Percentiles rank a stretch among this genome's conserved stretches.
These are phyloP conservation scores for Penicillium nordicum DNA, from an alignment of 2,329 filamentous ascomycete genomes.

Conservation along the genomic window DNA sequence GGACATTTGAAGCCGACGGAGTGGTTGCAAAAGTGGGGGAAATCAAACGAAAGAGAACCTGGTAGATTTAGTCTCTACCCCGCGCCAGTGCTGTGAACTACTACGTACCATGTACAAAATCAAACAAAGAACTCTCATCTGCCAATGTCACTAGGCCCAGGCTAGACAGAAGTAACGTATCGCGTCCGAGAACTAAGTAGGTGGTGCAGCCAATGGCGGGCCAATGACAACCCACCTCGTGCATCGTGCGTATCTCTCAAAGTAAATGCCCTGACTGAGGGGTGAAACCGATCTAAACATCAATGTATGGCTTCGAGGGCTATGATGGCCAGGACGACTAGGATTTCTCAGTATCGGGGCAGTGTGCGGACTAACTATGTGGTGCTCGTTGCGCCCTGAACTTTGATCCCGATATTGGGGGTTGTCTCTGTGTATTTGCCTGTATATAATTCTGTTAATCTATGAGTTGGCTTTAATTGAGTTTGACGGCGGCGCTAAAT, in stretches of 20 bases:
- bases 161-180: background rate
- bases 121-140: background rate
- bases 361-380: background rate
- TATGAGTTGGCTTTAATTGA: background rate
- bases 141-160: background rate
- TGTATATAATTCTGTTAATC: background rate
- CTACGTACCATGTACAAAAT: too few relatives aligned
- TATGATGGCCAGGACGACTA: background rate
- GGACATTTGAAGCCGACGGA: too few relatives aligned
- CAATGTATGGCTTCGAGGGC: background rate
- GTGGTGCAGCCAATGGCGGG: background rate
- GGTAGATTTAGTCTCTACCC: too few relatives aligned
- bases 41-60: too few relatives aligned
- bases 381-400: background rate
- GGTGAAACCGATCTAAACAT: background rate
- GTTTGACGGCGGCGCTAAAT: background rate
- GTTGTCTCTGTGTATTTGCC: too few relatives aligned
- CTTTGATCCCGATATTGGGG: background rate
- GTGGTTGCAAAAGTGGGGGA: too few relatives aligned
- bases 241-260: background rate
- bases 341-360: background rate
- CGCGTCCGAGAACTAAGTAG: background rate
- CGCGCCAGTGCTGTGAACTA: too few relatives aligned
- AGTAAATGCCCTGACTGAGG: background rate
- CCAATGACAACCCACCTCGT: background rate